These are phyloP conservation scores for Epichloe bromicola DNA, from an alignment of 2,329 filamentous ascomycete genomes.

Conservation along the genomic window DNA sequence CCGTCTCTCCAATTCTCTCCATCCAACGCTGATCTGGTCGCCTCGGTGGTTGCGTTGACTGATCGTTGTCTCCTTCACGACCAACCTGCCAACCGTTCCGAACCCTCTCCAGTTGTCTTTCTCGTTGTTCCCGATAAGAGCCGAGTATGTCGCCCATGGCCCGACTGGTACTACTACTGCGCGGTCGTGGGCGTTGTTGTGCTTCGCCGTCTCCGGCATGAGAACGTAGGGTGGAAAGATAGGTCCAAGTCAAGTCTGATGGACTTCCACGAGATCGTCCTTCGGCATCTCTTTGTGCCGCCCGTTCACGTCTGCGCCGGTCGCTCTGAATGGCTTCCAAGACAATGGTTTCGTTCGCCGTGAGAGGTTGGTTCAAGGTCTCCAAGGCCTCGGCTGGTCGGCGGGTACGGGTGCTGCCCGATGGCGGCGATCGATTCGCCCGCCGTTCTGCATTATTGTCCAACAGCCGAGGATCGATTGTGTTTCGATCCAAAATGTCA, in stretches of 20 bases:
- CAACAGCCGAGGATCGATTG: conserved; percentile 39
- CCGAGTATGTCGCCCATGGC: conserved; percentile 26
- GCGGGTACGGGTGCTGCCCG: conserved; percentile 2
- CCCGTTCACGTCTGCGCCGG: conserved; percentile 36
- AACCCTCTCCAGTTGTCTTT: conserved; percentile 20
- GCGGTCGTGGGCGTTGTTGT: conserved; percentile 20
- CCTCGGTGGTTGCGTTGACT: neutral
- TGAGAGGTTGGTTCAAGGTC: conserved; percentile 36
- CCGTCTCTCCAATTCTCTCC: conserved; percentile 22
- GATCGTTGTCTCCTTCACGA: conserved; percentile 12
- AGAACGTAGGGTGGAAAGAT: conserved; percentile 9
- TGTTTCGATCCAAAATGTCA: conserved; percentile 40
- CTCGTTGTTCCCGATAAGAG: conserved; percentile 24
- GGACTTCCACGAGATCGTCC: conserved; percentile 11
- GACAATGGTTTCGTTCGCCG: conserved; percentile 40
- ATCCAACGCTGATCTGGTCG: conserved; percentile 18
- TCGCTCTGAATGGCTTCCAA: conserved; percentile 43
- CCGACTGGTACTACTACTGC: conserved; percentile 23
- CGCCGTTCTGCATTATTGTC: conserved; percentile 33
- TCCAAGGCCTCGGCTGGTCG: conserved; percentile 22
- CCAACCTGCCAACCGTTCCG: conserved; percentile 21
- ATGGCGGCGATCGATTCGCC: conserved; percentile 9
- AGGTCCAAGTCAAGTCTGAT: conserved; percentile 10
- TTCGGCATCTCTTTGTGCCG: conserved; percentile 15
- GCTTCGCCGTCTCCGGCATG: conserved; percentile 13